A percentile compares a stretch with the other conserved stretches of the same genome.
Evolutionary conservation across 495 filamentous ascomycete species (phyloP).

Genomic region (Penicillium maclennaniae): DNA sequence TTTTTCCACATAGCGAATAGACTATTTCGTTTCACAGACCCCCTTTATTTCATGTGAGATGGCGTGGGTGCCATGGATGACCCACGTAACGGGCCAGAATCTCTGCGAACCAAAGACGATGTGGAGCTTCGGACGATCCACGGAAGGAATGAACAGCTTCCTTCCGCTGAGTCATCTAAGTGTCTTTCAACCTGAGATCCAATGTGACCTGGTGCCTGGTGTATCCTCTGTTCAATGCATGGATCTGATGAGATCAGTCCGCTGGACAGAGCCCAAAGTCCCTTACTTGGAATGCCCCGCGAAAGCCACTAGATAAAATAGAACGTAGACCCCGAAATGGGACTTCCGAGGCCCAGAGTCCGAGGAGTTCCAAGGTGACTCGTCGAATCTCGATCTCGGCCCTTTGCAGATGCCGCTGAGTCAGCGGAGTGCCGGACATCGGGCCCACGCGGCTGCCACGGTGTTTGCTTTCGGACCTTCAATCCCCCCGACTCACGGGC

Average conservation of each 20-base stretch:
- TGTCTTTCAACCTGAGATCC: too few relatives aligned
- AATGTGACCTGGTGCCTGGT: neutral
- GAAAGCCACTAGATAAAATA: neutral
- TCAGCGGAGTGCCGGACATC: slow-evolving; percentile 1
- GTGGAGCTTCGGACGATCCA: slow-evolving; percentile 1
- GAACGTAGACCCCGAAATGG: neutral
- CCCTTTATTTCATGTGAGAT: neutral
- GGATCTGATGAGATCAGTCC: neutral
- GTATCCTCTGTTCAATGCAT: neutral
- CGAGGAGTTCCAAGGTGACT: neutral
- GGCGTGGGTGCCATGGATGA: neutral
- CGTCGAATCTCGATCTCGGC: neutral
- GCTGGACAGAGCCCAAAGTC: neutral
- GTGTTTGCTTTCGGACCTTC: neutral
- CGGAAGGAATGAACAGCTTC: neutral
- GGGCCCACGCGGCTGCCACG: neutral
- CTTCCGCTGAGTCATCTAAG: slow-evolving; percentile 6
- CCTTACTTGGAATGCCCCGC: too few relatives aligned
- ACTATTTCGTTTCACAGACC: neutral
- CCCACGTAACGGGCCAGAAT: slow-evolving; percentile 4
- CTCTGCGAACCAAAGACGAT: slow-evolving; percentile 4
- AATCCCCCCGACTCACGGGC: neutral
- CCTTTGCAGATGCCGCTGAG: slow-evolving; percentile 1
- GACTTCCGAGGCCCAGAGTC: neutral
- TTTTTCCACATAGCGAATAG: neutral